Conservation (phyloP, 106 monocot species). For the Platanthera guangdongensis region DNA sequence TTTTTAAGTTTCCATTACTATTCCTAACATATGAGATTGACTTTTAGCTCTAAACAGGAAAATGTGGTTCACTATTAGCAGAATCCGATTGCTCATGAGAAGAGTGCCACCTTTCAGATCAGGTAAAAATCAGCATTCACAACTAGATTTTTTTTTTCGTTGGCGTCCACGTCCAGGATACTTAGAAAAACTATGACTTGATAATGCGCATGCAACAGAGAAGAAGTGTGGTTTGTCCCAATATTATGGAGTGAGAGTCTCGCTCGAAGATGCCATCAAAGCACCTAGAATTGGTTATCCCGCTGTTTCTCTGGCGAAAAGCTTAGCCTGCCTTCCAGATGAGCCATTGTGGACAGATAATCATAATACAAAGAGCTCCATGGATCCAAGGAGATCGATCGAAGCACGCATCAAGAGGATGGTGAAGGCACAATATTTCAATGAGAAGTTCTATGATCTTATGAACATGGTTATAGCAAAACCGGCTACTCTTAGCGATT, state of each 20-base stretch:
- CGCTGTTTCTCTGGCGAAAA: constrained; percentile 56
- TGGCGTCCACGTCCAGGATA: neutral
- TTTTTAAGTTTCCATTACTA: neutral
- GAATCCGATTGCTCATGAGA: neutral
- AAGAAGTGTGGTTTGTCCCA: neutral
- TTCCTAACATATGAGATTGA: neutral
- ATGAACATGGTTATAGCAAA: constrained; percentile 58
- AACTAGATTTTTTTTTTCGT: no score
- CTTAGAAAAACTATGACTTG: neutral
- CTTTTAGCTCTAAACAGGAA: neutral
- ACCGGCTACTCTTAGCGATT: constrained; percentile 48
- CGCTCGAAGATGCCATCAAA: constrained; percentile 21
- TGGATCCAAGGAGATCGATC: constrained; percentile 56
- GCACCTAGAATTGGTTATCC: neutral
- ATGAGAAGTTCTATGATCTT: constrained; percentile 66
- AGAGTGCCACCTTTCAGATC: neutral
- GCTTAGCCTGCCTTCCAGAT: constrained; percentile 67
- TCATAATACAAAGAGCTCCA: constrained; percentile 23
- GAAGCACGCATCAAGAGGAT: constrained; percentile 78
- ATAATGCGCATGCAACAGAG: constrained; percentile 7
- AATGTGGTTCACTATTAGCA: neutral
- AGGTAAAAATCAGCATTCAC: neutral
- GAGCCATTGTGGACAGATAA: constrained; percentile 17
- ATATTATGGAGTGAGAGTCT: constrained; percentile 1
- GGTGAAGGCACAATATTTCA: constrained; percentile 50